Percentiles rank a stretch among this genome's conserved stretches.
These are phyloP conservation scores for Pichia paraexigua DNA, from an alignment of 805 yeast genomes.

Conservation along the genomic window DNA sequence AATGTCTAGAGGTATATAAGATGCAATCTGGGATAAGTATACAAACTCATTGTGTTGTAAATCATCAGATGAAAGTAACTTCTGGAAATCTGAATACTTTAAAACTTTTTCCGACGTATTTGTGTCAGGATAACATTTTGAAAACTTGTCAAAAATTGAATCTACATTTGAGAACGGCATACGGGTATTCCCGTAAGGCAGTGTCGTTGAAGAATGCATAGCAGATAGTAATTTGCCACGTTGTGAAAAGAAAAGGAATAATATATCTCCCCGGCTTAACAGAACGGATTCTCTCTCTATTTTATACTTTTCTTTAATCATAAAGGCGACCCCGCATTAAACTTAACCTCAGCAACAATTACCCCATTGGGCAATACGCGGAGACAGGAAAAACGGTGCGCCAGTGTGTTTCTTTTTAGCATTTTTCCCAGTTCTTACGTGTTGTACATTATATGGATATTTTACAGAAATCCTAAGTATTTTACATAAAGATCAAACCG, in stretches of 20 bases:
- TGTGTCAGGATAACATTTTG: constrained; percentile 29
- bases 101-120: constrained; percentile 28
- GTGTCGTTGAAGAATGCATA: background rate
- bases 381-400: background rate
- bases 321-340: background rate
- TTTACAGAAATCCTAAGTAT: background rate
- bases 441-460: background rate
- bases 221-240: background rate
- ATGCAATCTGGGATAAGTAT: constrained; percentile 18
- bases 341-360: background rate
- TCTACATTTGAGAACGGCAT: constrained; percentile 11
- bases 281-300: background rate
- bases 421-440: background rate
- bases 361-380: background rate
- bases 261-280: background rate
- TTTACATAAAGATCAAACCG: background rate
- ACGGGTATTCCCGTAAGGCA: background rate
- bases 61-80: constrained; percentile 37
- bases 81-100: constrained; percentile 31
- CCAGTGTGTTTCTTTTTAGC: background rate
- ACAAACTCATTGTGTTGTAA: constrained; percentile 8
- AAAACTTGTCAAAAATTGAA: constrained; percentile 35
- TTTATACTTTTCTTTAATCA: background rate
- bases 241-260: background rate
- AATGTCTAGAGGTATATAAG: constrained; percentile 43